Percentiles rank a stretch among this genome's conserved stretches.
These are phyloP conservation scores for Parastagonospora avenae DNA, from an alignment of 2,329 filamentous ascomycete genomes.

Conservation along the genomic window DNA sequence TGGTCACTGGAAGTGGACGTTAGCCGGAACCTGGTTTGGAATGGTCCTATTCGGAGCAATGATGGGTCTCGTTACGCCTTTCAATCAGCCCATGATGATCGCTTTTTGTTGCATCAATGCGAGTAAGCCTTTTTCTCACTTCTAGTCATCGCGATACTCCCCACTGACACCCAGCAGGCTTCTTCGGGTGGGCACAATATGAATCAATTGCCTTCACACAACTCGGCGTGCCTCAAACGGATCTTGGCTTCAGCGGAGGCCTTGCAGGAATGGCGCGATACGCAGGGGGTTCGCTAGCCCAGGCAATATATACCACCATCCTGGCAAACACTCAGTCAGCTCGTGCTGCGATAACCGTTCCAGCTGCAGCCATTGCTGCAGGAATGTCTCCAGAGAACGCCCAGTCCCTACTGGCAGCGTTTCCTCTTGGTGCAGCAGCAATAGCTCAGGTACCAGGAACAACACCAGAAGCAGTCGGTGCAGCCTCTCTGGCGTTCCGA, in stretches of 20 bases:
- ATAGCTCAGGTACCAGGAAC: constrained; percentile 25
- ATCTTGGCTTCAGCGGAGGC: constrained; percentile 54
- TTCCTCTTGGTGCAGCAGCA: constrained; percentile 27
- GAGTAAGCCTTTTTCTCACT: constrained; percentile 26
- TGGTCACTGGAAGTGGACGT: constrained; percentile 55
- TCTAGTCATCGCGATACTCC: neutral
- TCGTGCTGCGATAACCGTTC: constrained; percentile 20
- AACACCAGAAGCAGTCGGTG: constrained; percentile 17
- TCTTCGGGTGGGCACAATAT: constrained; percentile 36
- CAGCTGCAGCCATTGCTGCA: constrained; percentile 23
- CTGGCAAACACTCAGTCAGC: constrained; percentile 42
- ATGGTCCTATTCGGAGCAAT: constrained; percentile 58
- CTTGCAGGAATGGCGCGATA: constrained; percentile 32
- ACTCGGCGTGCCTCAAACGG: constrained; percentile 50
- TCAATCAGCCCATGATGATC: constrained; percentile 54
- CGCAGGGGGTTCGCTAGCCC: constrained; percentile 30
- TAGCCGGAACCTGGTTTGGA: constrained; percentile 51
- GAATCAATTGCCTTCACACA: constrained; percentile 40
- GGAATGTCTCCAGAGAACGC: constrained; percentile 28
- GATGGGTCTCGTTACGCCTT: constrained; percentile 52
- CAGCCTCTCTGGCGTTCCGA: constrained; percentile 24
- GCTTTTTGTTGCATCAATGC: constrained; percentile 53
- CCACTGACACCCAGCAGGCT: neutral
- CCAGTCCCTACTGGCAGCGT: constrained; percentile 24
- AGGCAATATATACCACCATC: constrained; percentile 50